phyloP scores from a whole-genome alignment of 202 grass and related monocot species.

The Miscanthus sacchariflorus region DNA sequence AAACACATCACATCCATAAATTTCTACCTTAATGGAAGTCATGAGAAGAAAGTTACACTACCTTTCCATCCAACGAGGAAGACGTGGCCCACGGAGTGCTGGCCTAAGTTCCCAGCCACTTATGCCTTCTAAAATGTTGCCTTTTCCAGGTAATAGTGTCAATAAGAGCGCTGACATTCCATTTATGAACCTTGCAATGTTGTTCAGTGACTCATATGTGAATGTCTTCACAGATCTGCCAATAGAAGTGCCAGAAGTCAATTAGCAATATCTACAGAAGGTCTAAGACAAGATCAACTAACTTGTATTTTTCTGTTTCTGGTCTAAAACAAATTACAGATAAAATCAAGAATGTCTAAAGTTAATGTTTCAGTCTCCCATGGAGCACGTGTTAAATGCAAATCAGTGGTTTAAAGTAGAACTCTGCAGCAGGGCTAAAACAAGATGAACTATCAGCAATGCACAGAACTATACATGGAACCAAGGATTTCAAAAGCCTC shows the following conservation, averaged over 20 bases:
- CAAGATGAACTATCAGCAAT: not conserved
- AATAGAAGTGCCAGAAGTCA: constrained; percentile 42
- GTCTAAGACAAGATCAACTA: constrained; percentile 33
- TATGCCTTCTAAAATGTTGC: constrained; percentile 87
- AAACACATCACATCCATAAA: not conserved
- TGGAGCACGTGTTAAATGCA: not conserved
- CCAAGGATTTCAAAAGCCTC: not conserved
- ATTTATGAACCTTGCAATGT: constrained; percentile 95
- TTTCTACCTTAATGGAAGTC: constrained; percentile 1
- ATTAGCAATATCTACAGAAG: not conserved
- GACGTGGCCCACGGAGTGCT: constrained; percentile 78
- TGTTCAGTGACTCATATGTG: constrained; percentile 96
- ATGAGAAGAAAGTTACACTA: constrained; percentile 38
- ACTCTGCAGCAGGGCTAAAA: constrained; percentile 25
- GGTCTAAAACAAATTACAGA: not conserved
- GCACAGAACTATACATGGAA: constrained; percentile 4
- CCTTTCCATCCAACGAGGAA: constrained; percentile 99
- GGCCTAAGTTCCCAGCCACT: constrained; percentile 95
- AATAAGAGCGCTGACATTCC: constrained; percentile 85
- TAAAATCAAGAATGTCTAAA: not conserved
- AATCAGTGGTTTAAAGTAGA: constrained; percentile 32
- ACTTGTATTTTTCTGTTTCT: constrained; percentile 5
- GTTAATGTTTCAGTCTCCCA: not conserved
- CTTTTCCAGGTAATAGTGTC: constrained; percentile 77
- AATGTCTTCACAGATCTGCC: constrained; percentile 96